Base-by-base conservation (phyloP, 2,329 filamentous ascomycete genomes). In the Keithomyces neogunnii region DNA sequence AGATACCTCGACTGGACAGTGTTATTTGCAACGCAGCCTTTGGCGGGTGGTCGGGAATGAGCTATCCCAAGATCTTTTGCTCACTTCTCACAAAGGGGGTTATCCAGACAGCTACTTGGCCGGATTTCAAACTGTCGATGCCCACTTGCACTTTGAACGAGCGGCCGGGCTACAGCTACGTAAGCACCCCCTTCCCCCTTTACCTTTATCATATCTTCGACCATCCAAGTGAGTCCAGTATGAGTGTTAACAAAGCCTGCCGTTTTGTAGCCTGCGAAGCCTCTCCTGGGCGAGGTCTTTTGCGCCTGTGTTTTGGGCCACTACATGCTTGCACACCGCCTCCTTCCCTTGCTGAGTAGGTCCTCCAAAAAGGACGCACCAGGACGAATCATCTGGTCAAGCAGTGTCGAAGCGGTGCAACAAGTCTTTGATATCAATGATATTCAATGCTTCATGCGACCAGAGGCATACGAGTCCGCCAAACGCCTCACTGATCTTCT, bases 271-370 rank as follows among this genome's bases (percentile, higher is more conserved):
- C 70, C 77, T 11, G 63, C 67, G 3, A 64, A 67, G 55, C 83
- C 85, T 1, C 70, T 73, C 4, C 72, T 99, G 1, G 91, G 89
- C 3, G 78, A 89, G 58, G 82, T 96, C 19, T 99, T 97, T 66
- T 86, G 85, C 65, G 86, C 92, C 47, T 97, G 97, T 63, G 79
- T 96, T 32, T 97, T 99, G 64, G 93, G 93, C 0, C 93, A 99
- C 71, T 97, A 99, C 66, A 72, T 96, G 62, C 81, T 99, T 29
- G 81, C 82, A 13, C 91, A 96, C 66, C 82, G 85, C 62, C 77
- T 97, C 9, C 77, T 86, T 58, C 86, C 89, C 0, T 73, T 96
- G 9, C 77, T 99, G 59, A 71, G 73, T 60, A 73, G 81, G 48
- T 63, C 62, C 13, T 62, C 68, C 13, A 56, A 68, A 51, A 56